These are phyloP conservation scores for Celoporthe dispersa DNA, from an alignment of 2,329 filamentous ascomycete genomes.

Conservation along the genomic window DNA sequence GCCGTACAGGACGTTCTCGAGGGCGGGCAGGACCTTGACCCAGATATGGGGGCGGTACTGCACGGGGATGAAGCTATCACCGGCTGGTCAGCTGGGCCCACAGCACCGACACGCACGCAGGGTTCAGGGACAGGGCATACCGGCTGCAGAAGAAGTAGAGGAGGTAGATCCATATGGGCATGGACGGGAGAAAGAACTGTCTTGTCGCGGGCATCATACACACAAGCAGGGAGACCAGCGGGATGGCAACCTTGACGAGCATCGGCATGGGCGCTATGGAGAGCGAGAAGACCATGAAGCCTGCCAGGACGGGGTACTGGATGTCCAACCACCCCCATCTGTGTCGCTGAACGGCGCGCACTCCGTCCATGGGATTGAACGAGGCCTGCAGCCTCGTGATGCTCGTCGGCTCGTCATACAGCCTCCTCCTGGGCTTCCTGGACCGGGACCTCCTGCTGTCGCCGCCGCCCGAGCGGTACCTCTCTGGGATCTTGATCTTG, in stretches of 20 bases:
- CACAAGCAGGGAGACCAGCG: slow-evolving; percentile 69
- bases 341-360: slow-evolving; percentile 75
- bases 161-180: slow-evolving; percentile 84
- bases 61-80: slow-evolving; percentile 78
- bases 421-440: slow-evolving; percentile 32
- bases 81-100: slow-evolving; percentile 16
- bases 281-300: slow-evolving; percentile 80
- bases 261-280: slow-evolving; percentile 82
- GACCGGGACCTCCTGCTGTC: slow-evolving; percentile 35
- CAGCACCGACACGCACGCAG: slow-evolving; percentile 10
- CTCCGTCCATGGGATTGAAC: slow-evolving; percentile 77
- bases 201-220: slow-evolving; percentile 82
- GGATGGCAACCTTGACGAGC: slow-evolving; percentile 73
- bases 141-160: slow-evolving; percentile 92
- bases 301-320: slow-evolving; percentile 78
- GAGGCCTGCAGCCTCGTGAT: slow-evolving; percentile 81
- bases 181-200: slow-evolving; percentile 88
- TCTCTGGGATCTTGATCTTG: slow-evolving; percentile 39
- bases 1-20: slow-evolving; percentile 96
- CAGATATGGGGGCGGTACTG: slow-evolving; percentile 92
- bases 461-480: slow-evolving; percentile 37
- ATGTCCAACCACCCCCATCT: slow-evolving; percentile 83
- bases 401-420: slow-evolving; percentile 44
- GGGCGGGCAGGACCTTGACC: slow-evolving; percentile 90
- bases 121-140: slow-evolving; percentile 58